Evolutionary conservation across 768 basidiomycete species (phyloP).

Genomic region (Boletus rubropictus): DNA sequence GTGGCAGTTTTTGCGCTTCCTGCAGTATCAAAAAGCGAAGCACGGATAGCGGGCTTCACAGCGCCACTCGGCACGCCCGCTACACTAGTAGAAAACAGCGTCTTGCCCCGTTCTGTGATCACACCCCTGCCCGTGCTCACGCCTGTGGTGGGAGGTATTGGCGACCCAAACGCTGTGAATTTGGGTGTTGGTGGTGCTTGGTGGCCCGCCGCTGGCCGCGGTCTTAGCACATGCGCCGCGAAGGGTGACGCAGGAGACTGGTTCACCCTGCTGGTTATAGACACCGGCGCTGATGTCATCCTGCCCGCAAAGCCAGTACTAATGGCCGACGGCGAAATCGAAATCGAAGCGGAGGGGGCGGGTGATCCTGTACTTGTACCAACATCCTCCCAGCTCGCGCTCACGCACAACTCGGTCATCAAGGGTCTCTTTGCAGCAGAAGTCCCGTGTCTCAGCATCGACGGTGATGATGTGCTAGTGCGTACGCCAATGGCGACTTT

Average conservation of each 20-base stretch:
- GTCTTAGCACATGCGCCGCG: conserved; percentile 1
- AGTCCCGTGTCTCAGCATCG: conserved; percentile 1
- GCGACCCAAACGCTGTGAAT: conserved; percentile 26
- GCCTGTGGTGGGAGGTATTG: conserved; percentile 10
- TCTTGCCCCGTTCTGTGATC: conserved; percentile 15
- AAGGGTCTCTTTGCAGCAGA: conserved; percentile 20
- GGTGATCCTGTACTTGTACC: conserved; percentile 17
- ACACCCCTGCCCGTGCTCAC: conserved; percentile 1
- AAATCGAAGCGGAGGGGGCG: conserved; percentile 3
- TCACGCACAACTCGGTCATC: conserved; percentile 35
- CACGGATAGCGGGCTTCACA: conserved; percentile 7
- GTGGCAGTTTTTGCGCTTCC: conserved; percentile 47
- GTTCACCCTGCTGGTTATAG: background rate
- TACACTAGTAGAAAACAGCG: conserved; percentile 9
- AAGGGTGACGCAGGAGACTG: conserved; percentile 7
- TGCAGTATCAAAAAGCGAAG: conserved; percentile 38
- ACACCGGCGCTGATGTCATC: background rate
- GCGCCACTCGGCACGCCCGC: background rate
- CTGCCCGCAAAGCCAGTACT: conserved; percentile 4
- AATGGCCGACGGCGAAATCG: conserved; percentile 6
- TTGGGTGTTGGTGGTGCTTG: conserved; percentile 14
- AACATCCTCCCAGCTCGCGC: conserved; percentile 64
- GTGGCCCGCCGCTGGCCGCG: background rate
- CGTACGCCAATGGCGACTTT: conserved; percentile 25
- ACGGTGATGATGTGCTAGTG: conserved; percentile 2